These are phyloP conservation scores for Fusarium sp. DNA, from an alignment of 2,329 filamentous ascomycete species.

Conservation along the genomic window DNA sequence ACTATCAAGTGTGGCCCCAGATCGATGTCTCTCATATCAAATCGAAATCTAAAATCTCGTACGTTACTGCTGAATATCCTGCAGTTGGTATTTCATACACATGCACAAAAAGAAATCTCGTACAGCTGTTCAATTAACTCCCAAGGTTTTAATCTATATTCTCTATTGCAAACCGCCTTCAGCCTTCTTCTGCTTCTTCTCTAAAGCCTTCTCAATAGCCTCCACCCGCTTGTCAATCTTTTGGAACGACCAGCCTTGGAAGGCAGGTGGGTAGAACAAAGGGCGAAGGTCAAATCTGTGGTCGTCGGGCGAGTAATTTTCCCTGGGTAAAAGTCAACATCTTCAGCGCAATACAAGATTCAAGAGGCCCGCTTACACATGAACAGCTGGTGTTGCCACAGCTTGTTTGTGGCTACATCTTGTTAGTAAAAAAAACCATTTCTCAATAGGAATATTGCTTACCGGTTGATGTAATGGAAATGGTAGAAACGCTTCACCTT, in stretches of 20 bases:
- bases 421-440: neutral
- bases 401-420: conserved; percentile 16
- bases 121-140: no score
- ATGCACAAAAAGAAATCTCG: no score
- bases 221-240: conserved; percentile 52
- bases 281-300: conserved; percentile 41
- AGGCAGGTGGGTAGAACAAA: conserved; percentile 48
- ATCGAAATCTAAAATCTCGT: no score
- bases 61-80: no score
- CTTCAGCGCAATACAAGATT: neutral
- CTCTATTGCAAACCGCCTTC: no score
- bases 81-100: no score
- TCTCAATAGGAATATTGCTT: neutral
- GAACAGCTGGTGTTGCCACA: conserved; percentile 19
- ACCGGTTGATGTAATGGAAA: conserved; percentile 40
- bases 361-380: neutral
- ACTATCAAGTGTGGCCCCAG: no score
- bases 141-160: no score
- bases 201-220: conserved; percentile 43
- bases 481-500: conserved; percentile 49
- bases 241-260: conserved; percentile 50
- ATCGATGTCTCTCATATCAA: no score
- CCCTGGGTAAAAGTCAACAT: neutral
- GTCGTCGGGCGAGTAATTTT: conserved; percentile 41
- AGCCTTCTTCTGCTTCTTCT: conserved; percentile 25